A percentile compares a stretch with the other conserved stretches of the same genome.
Conservation (phyloP, 768 basidiomycete species). For the Tulasnella sp. region DNA sequence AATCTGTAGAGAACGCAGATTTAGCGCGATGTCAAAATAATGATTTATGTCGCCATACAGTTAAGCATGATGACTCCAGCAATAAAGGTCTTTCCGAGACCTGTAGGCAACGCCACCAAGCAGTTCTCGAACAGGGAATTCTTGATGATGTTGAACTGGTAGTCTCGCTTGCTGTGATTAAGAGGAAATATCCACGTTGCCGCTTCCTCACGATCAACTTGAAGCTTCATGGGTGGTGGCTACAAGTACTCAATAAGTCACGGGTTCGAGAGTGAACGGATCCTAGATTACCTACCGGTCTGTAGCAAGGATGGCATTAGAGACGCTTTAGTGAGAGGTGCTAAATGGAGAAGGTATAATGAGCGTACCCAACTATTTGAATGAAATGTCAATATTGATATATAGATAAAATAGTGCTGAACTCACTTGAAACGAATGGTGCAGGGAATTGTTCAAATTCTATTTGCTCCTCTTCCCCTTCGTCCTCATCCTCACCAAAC, state of each 20-base stretch:
- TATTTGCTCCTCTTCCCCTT: constrained; percentile 44
- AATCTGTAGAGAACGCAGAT: constrained; percentile 37
- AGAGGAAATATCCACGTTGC: constrained; percentile 87
- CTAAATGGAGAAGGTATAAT: not conserved
- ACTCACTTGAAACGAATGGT: constrained; percentile 56
- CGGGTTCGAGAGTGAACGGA: not conserved
- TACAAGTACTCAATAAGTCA: constrained; percentile 9
- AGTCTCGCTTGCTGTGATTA: constrained; percentile 77
- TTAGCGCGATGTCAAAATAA: not conserved
- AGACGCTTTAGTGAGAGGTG: not conserved
- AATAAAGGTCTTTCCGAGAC: constrained; percentile 95
- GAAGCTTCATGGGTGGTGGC: constrained; percentile 51
- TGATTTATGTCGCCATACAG: constrained; percentile 35
- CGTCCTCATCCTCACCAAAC: constrained; percentile 26
- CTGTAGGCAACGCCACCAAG: constrained; percentile 87
- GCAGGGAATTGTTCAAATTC: constrained; percentile 80
- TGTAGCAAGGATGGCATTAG: not conserved
- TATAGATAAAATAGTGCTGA: not conserved
- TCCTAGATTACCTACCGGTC: constrained; percentile 16
- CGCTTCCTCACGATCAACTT: constrained; percentile 60
- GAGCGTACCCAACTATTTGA: constrained; percentile 6
- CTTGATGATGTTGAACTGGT: constrained; percentile 87
- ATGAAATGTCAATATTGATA: not conserved
- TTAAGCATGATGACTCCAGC: constrained; percentile 95
- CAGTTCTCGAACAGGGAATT: constrained; percentile 83